Percentiles rank a stretch among this genome's conserved stretches.
phyloP scores from a whole-genome alignment of 176 grass and related monocot genomes.

The Avena insularis region DNA sequence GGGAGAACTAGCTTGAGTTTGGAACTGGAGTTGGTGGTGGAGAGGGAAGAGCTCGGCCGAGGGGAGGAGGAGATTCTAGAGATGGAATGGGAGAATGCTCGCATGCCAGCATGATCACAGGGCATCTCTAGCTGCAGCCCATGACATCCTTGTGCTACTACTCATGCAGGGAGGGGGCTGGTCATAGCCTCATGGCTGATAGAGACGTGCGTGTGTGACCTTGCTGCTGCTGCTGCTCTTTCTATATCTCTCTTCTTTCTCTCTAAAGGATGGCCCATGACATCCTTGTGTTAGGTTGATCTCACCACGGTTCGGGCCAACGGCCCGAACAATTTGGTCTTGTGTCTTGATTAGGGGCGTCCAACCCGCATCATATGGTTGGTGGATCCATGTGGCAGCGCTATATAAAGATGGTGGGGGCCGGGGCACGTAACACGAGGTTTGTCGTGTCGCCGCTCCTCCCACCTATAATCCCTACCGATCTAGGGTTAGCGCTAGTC shows the following conservation, averaged over 20 bases:
- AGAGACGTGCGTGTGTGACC: conserved; percentile 6
- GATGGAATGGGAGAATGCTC: conserved; percentile 32
- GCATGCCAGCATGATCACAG: conserved; percentile 18
- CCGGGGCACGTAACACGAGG: too few species aligned
- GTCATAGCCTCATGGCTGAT: conserved; percentile 30
- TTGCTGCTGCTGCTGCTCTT: background rate
- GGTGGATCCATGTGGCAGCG: too few species aligned
- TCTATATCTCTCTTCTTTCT: background rate
- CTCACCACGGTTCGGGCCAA: too few species aligned
- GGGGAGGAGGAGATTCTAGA: conserved; percentile 30
- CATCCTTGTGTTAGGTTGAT: too few species aligned
- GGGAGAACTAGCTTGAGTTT: background rate
- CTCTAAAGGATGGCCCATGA: background rate
- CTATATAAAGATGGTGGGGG: too few species aligned
- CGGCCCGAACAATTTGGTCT: too few species aligned
- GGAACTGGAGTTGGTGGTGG: background rate
- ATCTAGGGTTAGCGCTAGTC: too few species aligned
- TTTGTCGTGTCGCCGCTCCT: too few species aligned
- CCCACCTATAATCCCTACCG: too few species aligned
- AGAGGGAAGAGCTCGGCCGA: background rate
- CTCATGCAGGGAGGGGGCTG: background rate
- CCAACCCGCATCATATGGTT: too few species aligned
- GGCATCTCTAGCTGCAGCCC: conserved; percentile 25
- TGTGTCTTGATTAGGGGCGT: too few species aligned
- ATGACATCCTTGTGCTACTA: conserved; percentile 5